Conservation (phyloP, 1,284 basidiomycete genomes). For the Rhizoctonia solani region DNA sequence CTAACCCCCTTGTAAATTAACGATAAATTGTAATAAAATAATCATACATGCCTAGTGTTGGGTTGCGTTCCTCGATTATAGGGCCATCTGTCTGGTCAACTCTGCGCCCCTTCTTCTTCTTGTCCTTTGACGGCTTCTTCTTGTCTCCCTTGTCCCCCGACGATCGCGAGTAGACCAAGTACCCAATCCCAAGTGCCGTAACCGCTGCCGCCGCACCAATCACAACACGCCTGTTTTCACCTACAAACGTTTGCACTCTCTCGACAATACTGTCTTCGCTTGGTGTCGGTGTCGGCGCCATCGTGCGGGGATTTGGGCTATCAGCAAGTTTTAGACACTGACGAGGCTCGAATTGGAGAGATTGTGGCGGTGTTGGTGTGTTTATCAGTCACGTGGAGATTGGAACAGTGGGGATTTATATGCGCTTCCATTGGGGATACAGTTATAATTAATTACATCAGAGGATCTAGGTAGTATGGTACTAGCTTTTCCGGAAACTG, state of each 20-base stretch:
- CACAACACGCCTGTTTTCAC: slow-evolving; percentile 73
- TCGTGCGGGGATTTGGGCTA: not conserved
- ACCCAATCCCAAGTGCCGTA: slow-evolving; percentile 75
- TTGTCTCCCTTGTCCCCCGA: slow-evolving; percentile 55
- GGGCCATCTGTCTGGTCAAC: slow-evolving; percentile 60
- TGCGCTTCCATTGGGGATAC: not conserved
- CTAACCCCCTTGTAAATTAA: too few relatives aligned
- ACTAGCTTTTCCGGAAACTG: slow-evolving; percentile 7
- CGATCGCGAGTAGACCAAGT: slow-evolving; percentile 56
- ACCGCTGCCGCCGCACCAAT: slow-evolving; percentile 70
- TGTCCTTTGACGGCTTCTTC: slow-evolving; percentile 58
- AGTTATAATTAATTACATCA: not conserved
- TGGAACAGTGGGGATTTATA: too few relatives aligned
- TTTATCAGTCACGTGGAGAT: slow-evolving; percentile 23
- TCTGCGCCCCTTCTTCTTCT: slow-evolving; percentile 44
- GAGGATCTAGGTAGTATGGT: not conserved
- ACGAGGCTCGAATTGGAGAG: too few relatives aligned
- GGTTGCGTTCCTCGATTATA: slow-evolving; percentile 76
- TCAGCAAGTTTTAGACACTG: slow-evolving; percentile 20
- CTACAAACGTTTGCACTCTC: slow-evolving; percentile 69
- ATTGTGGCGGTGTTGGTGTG: slow-evolving; percentile 29
- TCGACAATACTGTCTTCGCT: slow-evolving; percentile 50
- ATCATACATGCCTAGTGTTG: too few relatives aligned
- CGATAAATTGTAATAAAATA: too few relatives aligned
- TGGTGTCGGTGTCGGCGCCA: not conserved